phyloP scores from a whole-genome alignment of 768 basidiomycete genomes.

The Suillus variegatus region DNA sequence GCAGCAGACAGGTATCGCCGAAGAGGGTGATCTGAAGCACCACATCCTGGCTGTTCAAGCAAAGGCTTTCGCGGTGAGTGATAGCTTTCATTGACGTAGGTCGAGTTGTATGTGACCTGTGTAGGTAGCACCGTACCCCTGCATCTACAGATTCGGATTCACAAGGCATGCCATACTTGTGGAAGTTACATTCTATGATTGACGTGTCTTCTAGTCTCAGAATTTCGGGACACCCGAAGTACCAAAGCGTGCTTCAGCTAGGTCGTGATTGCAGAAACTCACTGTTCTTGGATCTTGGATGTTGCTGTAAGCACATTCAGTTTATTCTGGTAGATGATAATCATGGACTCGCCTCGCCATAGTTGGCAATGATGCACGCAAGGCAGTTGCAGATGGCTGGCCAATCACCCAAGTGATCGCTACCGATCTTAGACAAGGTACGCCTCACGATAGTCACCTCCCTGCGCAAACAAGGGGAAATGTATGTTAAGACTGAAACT shows the following conservation, averaged over 20 bases:
- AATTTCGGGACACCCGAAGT: conserved; percentile 22
- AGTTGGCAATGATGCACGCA: conserved; percentile 46
- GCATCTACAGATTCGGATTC: conserved; percentile 23
- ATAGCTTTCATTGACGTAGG: neutral
- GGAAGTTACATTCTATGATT: neutral
- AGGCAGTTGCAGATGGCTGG: conserved; percentile 43
- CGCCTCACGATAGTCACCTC: neutral
- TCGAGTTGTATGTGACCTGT: neutral
- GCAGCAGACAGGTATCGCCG: conserved; percentile 28
- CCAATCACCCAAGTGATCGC: conserved; percentile 38
- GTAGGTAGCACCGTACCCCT: conserved; percentile 26
- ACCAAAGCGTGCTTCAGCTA: conserved; percentile 33
- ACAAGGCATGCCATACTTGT: conserved; percentile 13
- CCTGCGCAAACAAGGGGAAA: no score
- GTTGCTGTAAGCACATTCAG: conserved; percentile 37
- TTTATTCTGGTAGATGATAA: neutral
- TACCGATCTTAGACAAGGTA: conserved; percentile 41
- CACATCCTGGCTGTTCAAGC: conserved; percentile 37
- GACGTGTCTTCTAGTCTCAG: conserved; percentile 16
- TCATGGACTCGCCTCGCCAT: neutral
- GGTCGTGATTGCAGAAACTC: conserved; percentile 37
- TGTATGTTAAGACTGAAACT: neutral
- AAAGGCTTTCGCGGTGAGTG: conserved; percentile 33
- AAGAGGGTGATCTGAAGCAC: conserved; percentile 29
- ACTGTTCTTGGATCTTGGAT: conserved; percentile 46